Conservation (phyloP, 2,329 filamentous ascomycete species). For the Westerdykella ornata region DNA sequence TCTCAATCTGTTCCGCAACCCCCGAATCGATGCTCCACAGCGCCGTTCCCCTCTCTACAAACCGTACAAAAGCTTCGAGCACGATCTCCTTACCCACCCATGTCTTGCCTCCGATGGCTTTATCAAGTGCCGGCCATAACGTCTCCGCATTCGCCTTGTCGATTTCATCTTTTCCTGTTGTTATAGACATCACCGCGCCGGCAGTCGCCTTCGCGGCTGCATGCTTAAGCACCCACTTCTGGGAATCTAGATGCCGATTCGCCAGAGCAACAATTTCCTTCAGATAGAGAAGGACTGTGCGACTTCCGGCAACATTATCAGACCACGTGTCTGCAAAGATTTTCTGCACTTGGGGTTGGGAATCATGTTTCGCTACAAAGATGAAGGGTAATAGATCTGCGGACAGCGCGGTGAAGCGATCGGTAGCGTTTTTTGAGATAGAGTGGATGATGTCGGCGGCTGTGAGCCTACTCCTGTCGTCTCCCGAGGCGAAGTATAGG, state of each 20-base stretch:
- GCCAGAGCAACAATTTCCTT: constrained; percentile 70
- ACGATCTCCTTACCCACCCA: constrained; percentile 89
- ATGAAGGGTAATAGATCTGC: constrained; percentile 73
- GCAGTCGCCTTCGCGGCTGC: constrained; percentile 76
- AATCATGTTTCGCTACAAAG: constrained; percentile 82
- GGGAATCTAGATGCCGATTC: constrained; percentile 62
- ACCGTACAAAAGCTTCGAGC: constrained; percentile 69
- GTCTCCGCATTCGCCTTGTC: constrained; percentile 53
- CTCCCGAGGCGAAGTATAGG: constrained; percentile 76
- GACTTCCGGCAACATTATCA: constrained; percentile 78
- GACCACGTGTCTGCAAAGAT: constrained; percentile 82
- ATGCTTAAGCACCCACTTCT: constrained; percentile 87
- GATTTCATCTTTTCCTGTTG: constrained; percentile 51
- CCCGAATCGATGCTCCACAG: constrained; percentile 49
- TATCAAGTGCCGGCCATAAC: constrained; percentile 80
- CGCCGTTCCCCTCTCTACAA: constrained; percentile 58
- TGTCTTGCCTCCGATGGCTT: constrained; percentile 77
- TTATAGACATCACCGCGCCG: constrained; percentile 61
- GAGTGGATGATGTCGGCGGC: constrained; percentile 77
- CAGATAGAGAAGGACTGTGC: constrained; percentile 76
- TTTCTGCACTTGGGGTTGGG: constrained; percentile 69
- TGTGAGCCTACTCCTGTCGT: constrained; percentile 66
- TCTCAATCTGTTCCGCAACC: constrained; percentile 57
- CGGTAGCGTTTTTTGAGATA: constrained; percentile 78
- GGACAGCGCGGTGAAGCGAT: constrained; percentile 75